phyloP scores from a whole-genome alignment of 2,329 filamentous ascomycete genomes.

The Colletotrichum spinosum region DNA sequence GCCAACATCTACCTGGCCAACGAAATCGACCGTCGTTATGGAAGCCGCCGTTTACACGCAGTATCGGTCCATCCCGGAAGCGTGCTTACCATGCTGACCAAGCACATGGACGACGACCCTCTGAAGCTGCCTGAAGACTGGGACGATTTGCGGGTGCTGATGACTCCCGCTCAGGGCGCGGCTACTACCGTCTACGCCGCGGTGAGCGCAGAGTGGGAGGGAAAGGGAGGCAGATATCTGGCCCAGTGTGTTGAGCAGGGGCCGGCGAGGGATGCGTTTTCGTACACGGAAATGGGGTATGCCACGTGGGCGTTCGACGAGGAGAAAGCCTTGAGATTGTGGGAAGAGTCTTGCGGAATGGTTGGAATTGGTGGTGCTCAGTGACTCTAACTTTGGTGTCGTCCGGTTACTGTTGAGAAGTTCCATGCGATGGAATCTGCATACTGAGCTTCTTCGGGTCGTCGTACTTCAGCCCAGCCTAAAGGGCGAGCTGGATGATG shows the following conservation, averaged over 20 bases:
- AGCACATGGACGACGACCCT: not conserved
- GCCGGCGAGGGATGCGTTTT: slow-evolving; percentile 16
- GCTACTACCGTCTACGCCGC: slow-evolving; percentile 59
- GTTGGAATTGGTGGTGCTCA: slow-evolving; percentile 50
- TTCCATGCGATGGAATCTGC: no score
- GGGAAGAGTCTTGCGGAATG: slow-evolving; percentile 13
- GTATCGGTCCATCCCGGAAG: slow-evolving; percentile 58
- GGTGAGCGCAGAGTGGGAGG: slow-evolving; percentile 53
- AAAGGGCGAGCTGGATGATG: no score
- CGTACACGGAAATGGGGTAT: slow-evolving; percentile 34
- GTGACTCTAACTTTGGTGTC: no score
- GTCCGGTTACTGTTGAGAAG: no score
- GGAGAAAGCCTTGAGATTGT: slow-evolving; percentile 13
- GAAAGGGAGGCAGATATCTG: slow-evolving; percentile 58
- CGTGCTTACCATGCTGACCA: not conserved
- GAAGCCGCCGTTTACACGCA: slow-evolving; percentile 54
- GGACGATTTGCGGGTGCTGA: not conserved
- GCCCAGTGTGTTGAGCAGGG: slow-evolving; percentile 47
- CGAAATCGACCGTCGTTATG: slow-evolving; percentile 62
- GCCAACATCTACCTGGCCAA: slow-evolving; percentile 64
- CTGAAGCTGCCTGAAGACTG: not conserved
- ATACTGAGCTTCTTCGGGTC: no score
- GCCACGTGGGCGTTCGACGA: slow-evolving; percentile 37
- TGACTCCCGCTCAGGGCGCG: slow-evolving; percentile 55
- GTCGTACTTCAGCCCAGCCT: no score